Evolutionary conservation across 208 protist genomes (phyloP), one percentile per base, ranked within the genome.

Genomic region (Crithidia bombi): DNA sequence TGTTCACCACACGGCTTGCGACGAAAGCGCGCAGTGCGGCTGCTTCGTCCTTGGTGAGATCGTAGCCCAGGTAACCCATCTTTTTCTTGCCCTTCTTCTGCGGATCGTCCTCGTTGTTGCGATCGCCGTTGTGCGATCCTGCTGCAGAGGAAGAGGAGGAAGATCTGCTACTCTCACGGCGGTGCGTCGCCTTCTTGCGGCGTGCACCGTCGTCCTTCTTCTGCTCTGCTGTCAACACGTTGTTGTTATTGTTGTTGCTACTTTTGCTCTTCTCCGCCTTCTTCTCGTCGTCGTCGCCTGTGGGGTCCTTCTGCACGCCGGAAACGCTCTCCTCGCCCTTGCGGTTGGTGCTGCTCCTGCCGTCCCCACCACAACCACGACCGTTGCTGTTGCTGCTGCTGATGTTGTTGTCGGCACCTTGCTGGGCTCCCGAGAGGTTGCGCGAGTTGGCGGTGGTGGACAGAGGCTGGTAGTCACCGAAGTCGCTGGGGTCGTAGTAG

Each of bases 31-130:
- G 82, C 41, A 96, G 73, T 47, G 82, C 84, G 11, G 82, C 75
- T 58, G 81, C 76, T 65, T 96, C 91, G 52, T 92, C 85, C 25
- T 75, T 55, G 30, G 91, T 93, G 38, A 94, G 72, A 35, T 92
- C 83, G 75, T 96, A 96, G 73, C 81, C 78, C 15, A 96, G 52
- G 79, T 94, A 96, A 19, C 91, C 91, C 51, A 73, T 73, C 72
- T 81, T 87, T 72, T 89, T 90, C 41, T 89, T 83, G 38, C 9
- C 32, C 33, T 69, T 67, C 51, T 57, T 68, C 39, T 66, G 67
- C 36, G 15, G 41, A 3, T 79, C 11, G 21, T 70, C 69, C 9
- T 63, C 73, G 9, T 43, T 35, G 26, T 68, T 63, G 44, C 56
- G 30, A 26, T 38, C 59, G 52, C 14, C 56, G 26, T 38, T 57